A percentile compares a stretch with the other conserved stretches of the same genome.
These are phyloP conservation scores for Mycena haematopus DNA, from an alignment of 768 basidiomycete genomes.

Conservation along the genomic window DNA sequence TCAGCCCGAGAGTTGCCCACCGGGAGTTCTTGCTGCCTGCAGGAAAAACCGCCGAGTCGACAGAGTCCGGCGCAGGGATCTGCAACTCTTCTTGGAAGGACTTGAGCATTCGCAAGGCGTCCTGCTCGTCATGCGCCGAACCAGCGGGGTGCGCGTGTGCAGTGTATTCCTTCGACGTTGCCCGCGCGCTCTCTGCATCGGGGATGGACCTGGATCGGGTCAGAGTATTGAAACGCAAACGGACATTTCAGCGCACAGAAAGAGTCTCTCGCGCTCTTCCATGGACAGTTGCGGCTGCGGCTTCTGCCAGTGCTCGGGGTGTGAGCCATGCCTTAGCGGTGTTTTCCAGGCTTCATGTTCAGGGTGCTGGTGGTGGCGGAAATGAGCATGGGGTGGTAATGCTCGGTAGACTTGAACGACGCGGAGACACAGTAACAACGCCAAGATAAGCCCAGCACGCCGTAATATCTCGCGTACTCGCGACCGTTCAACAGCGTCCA, in stretches of 20 bases:
- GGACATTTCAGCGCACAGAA: slow-evolving; percentile 32
- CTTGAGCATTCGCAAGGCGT: slow-evolving; percentile 70
- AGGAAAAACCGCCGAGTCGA: slow-evolving; percentile 61
- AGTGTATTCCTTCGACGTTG: slow-evolving; percentile 63
- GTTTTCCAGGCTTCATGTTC: background rate
- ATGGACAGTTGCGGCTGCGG: slow-evolving; percentile 22
- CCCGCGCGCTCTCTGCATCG: slow-evolving; percentile 60
- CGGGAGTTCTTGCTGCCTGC: slow-evolving; percentile 75
- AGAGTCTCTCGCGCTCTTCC: slow-evolving; percentile 34
- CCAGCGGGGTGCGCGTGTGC: slow-evolving; percentile 79
- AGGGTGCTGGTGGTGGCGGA: background rate
- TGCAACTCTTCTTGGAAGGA: slow-evolving; percentile 73
- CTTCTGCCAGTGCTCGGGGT: background rate
- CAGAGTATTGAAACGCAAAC: background rate
- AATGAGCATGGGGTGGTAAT: background rate
- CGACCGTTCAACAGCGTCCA: background rate
- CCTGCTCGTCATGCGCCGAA: slow-evolving; percentile 60
- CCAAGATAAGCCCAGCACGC: slow-evolving; percentile 5
- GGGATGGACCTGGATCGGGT: slow-evolving; percentile 55
- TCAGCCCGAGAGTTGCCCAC: slow-evolving; percentile 65
- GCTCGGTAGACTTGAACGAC: slow-evolving; percentile 13
- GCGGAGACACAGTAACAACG: slow-evolving; percentile 1
- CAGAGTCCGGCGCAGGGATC: slow-evolving; percentile 48
- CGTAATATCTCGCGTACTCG: background rate
- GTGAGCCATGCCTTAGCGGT: background rate